Evolutionary conservation across 768 basidiomycete species (phyloP).

Genomic region (Tylopilus cervinicoccineus): DNA sequence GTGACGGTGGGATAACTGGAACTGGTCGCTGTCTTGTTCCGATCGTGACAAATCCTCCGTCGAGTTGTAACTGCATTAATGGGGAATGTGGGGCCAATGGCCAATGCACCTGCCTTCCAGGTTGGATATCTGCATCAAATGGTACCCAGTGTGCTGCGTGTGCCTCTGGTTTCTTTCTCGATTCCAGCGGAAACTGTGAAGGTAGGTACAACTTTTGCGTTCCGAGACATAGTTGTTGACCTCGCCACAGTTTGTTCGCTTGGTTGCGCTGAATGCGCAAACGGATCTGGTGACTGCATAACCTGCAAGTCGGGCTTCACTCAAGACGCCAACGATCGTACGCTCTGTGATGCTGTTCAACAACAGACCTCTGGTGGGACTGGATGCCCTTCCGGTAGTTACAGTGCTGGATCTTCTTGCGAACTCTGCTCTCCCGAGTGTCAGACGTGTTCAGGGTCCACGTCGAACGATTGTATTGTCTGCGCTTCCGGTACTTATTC

Average conservation of each 20-base stretch:
- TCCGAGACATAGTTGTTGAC: background rate
- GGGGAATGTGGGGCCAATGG: constrained; percentile 68
- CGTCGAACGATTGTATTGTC: constrained; percentile 66
- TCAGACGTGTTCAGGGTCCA: constrained; percentile 62
- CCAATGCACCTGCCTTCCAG: constrained; percentile 71
- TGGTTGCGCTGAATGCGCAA: constrained; percentile 69
- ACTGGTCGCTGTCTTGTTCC: constrained; percentile 65
- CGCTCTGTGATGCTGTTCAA: constrained; percentile 56
- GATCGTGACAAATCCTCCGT: constrained; percentile 47
- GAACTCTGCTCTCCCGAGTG: constrained; percentile 60
- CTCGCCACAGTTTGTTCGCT: constrained; percentile 56
- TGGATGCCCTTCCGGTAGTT: constrained; percentile 64
- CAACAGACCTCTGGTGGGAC: constrained; percentile 49
- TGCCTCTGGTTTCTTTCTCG: constrained; percentile 69
- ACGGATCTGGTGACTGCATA: constrained; percentile 65
- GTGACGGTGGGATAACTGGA: constrained; percentile 79
- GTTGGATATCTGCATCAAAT: constrained; percentile 67
- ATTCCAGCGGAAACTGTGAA: constrained; percentile 67
- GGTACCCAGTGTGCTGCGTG: constrained; percentile 79
- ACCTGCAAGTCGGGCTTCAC: constrained; percentile 70
- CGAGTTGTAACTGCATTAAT: constrained; percentile 78
- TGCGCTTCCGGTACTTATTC: constrained; percentile 61
- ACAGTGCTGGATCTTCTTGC: constrained; percentile 54
- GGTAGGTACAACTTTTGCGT: constrained; percentile 35
- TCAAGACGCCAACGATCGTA: constrained; percentile 59